Evolutionary conservation across 192 early-diverging fungal genomes (phyloP).

Genomic region (Podila verticillata): DNA sequence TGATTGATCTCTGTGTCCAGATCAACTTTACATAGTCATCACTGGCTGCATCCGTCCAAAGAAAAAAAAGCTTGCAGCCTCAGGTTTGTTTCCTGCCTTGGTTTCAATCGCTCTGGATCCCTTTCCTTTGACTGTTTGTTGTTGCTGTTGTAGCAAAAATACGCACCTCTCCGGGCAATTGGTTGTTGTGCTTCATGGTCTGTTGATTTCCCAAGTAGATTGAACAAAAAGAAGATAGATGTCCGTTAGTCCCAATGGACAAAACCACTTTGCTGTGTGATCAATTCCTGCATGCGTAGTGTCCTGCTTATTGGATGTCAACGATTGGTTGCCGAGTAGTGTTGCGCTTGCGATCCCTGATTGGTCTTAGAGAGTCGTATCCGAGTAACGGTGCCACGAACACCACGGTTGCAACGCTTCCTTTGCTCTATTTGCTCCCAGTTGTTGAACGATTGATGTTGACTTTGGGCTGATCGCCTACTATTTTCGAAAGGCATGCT

Average conservation of each 20-base stretch:
- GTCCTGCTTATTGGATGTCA: too few relatives aligned
- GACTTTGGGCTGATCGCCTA: too few relatives aligned
- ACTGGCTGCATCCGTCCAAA: background rate
- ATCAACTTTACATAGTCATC: background rate
- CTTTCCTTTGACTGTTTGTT: background rate
- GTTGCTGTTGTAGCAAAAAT: background rate
- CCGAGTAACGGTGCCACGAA: too few relatives aligned
- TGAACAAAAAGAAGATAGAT: slow-evolving; percentile 1
- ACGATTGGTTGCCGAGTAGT: too few relatives aligned
- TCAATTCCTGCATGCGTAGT: background rate
- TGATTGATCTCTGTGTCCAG: background rate
- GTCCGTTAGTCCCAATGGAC: slow-evolving; percentile 2
- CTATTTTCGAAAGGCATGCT: too few relatives aligned
- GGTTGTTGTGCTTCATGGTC: slow-evolving; percentile 57
- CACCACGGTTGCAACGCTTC: too few relatives aligned
- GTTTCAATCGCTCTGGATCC: background rate
- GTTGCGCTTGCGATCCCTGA: too few relatives aligned
- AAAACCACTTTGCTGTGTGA: background rate
- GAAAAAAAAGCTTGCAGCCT: too few relatives aligned
- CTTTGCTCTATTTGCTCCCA: too few relatives aligned
- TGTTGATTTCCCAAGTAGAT: slow-evolving; percentile 10
- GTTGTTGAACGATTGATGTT: too few relatives aligned
- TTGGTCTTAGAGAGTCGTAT: too few relatives aligned
- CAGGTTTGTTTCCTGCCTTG: background rate
- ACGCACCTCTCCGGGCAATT: slow-evolving; percentile 55